Conservation (phyloP, 352 stramenopile species). For the Phytophthora citrophthora region DNA sequence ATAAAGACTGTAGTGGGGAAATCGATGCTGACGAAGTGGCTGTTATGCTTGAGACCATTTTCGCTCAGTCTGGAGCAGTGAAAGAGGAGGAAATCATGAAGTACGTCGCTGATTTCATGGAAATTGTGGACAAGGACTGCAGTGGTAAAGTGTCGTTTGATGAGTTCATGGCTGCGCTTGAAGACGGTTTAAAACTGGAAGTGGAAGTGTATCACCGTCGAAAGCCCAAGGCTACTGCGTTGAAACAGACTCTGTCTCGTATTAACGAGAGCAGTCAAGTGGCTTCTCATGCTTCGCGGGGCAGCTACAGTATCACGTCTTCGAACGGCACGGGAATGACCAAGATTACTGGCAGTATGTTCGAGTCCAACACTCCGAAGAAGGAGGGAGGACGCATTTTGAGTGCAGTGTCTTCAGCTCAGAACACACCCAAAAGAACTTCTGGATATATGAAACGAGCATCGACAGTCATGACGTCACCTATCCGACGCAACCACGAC, state of each 20-base stretch:
- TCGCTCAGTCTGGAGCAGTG: slow-evolving; percentile 63
- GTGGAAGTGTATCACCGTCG: slow-evolving; percentile 71
- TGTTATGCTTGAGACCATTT: slow-evolving; percentile 71
- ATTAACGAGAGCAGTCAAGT: slow-evolving; percentile 44
- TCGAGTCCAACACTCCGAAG: slow-evolving; percentile 55
- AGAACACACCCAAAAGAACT: slow-evolving; percentile 34
- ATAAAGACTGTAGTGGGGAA: slow-evolving; percentile 78
- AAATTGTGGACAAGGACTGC: slow-evolving; percentile 64
- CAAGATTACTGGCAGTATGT: slow-evolving; percentile 43
- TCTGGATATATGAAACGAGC: slow-evolving; percentile 21
- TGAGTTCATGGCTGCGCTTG: slow-evolving; percentile 81
- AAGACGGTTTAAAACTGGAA: slow-evolving; percentile 78
- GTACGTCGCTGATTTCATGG: slow-evolving; percentile 83
- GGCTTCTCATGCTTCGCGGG: slow-evolving; percentile 21
- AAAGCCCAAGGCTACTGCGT: slow-evolving; percentile 35
- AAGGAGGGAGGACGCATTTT: slow-evolving; percentile 35
- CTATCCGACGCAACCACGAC: slow-evolving; percentile 80
- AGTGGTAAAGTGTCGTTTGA: slow-evolving; percentile 83
- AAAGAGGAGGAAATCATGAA: slow-evolving; percentile 71
- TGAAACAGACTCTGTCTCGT: slow-evolving; percentile 37
- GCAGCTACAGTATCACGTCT: slow-evolving; percentile 40
- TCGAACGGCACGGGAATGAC: slow-evolving; percentile 32
- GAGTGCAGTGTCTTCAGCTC: slow-evolving; percentile 35
- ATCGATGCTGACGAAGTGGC: slow-evolving; percentile 74
- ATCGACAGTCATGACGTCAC: slow-evolving; percentile 52